Evolutionary conservation across 2,329 filamentous ascomycete species (phyloP), one percentile per base, ranked within the genome.

Genomic region (Fusarium denticulatum): DNA sequence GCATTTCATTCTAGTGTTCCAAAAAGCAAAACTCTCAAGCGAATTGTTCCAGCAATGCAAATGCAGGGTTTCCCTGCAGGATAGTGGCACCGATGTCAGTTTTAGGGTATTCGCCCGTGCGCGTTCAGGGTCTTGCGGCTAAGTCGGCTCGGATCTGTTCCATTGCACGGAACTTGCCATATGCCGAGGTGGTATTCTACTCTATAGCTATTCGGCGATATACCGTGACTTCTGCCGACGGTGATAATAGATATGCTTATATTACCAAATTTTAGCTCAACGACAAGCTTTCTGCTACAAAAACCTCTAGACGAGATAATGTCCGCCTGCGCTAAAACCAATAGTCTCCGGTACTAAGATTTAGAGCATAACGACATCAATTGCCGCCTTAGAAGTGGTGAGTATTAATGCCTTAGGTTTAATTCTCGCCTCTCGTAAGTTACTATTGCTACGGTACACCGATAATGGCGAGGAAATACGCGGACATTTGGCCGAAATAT

Each of bases 131-230:
- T 28, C 16, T 28, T 28, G 18, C 40, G 55, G 55, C 20, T 58
- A 58, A 26, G 24, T 58, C 55, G 55, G 55, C 55, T 58, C 43
- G 30, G 30, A 49, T 58, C 42, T 36, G 40, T 10, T n/a, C n/a
- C 20, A 36, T 7, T n/a, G 16, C 6, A 22, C 18, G 26, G 37
- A 39, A 32, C 37, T 30, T 56, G 12, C 37, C 37, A 32, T 45
- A 22, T 58, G 24, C 55, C 40, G 40, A 58, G 10, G 40, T 58
- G 16, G 14, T 13, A 28, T 47, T 57, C 6, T 9, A 14, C 13
- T 53, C 24, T 24, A n/a, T 39, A 28, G 15, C 10, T 53, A 13
- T 22, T 28, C 34, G 24, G 24, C 24, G 34, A n/a, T n/a, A 18
- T 28, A 39, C 34, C 34, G 14, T 28, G 5, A 37, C 14, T 15